Evolutionary conservation across 2,329 filamentous ascomycete species (phyloP), one percentile per base, ranked within the genome.

Genomic region (Trichoderma endophyticum): DNA sequence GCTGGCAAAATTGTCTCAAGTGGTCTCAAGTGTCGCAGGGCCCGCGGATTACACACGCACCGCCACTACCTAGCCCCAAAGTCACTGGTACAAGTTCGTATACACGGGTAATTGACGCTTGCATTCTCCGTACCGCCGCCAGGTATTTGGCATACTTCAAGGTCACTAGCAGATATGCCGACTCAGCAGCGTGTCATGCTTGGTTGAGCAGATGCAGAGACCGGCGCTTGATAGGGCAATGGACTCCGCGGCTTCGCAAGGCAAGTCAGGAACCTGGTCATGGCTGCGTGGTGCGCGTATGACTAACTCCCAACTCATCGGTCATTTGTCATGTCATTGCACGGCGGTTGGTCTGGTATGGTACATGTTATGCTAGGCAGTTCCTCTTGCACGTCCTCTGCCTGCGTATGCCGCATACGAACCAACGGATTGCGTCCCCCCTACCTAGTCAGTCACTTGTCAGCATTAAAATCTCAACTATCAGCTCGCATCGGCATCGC

Each of bases 281-380:
- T 57, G 24, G 30, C 57, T 60, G 57, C 28, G 28, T n/a, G 62
- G 26, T 14, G 43, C 43, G 43, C 18, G 26, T 34, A 65, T 65
- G 62, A 65, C 62, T 65, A 65, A 65, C 39, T 51, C 62, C 24
- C 34, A 65, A 65, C 39, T 51, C 62, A n/a, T 51, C 62, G 24
- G 62, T 65, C 62, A 65, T 54, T 65, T 65, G 62, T 65, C 62
- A 65, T 65, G 34, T 36, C 34, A 36, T 36, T 36, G 14, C 34
- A 36, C 34, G 34, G 34, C 34, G 34, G 34, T 36, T 36, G 34
- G 34, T 36, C 34, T 36, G 34, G 34, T 36, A 34, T 30, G 32
- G 32, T 34, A 34, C 21, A 21, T 21, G 21, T 21, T 21, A 21
- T 54, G 48, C 48, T 24, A 54, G 48, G 48, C 48, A 54, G 48